Base-by-base conservation (phyloP, 495 filamentous ascomycete species). In the Cryomyces antarcticus region DNA sequence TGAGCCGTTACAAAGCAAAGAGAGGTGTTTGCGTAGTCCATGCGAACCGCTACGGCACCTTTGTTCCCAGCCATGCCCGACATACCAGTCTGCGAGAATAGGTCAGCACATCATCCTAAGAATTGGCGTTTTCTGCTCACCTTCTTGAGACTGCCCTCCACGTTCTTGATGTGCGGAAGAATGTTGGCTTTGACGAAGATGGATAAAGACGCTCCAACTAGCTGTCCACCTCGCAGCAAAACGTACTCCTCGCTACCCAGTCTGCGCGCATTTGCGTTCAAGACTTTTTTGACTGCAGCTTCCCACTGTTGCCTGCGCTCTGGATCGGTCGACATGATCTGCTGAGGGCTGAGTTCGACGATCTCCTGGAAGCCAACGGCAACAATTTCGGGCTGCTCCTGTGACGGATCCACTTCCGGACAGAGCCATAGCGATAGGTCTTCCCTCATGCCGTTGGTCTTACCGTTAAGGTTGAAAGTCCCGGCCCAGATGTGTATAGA, bases 321-420 rank as follows among this genome's bases (percentile, higher is more conserved):
- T 24, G 92, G 89, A 64, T 96, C 87, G 34, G 86, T 95, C 42
- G 89, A 92, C 86, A 99, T 96, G 53, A 99, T 96, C 54, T 99
- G 92, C 57, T 96, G 88, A 12, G 92, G 88, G 52, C 83, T 93
- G 10, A 99, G 67, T 53, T 88, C 78, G 11, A 99, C 92, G 42
- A 99, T 96, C 62, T 99, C 89, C 52, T 99, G 89, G 50, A 99
- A 96, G 0, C 84, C 89, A 29, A 94, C 75, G 6, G 75, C 86
- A 41, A 92, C 72, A 31, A 99, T 79, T 39, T 85, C 75, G 17
- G 92, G 82, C 17, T 71, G 64, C 42, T 66, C 50, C 37, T 74
- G 68, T 17, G 62, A 57, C 6, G 54, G 48, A 29, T 67, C 66
- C 2, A 72, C 49, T 40, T 68, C 57, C 30, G 71, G 67, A 55